These are phyloP conservation scores for Cryptococcus deneoformans DNA, from an alignment of 1,284 basidiomycete genomes.

Conservation along the genomic window DNA sequence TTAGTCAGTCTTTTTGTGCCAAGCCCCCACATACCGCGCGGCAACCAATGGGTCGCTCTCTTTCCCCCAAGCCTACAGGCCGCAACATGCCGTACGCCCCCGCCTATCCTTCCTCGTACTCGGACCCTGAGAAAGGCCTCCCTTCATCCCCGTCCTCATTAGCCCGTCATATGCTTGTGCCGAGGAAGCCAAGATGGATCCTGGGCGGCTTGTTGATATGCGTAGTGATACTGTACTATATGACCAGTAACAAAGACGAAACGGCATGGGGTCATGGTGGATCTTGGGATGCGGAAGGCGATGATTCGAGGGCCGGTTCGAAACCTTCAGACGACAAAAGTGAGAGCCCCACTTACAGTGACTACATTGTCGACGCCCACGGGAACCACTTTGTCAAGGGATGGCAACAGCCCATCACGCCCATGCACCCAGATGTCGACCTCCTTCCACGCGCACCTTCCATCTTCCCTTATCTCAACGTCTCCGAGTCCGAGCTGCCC, in stretches of 20 bases:
- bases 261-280: not conserved
- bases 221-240: not conserved
- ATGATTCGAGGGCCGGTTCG: not conserved
- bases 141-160: conserved; percentile 4
- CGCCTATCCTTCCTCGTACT: conserved; percentile 3
- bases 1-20: too few species aligned
- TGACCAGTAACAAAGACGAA: not conserved
- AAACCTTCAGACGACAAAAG: not conserved
- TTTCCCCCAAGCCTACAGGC: conserved; percentile 10
- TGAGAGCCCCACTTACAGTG: not conserved
- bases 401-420: conserved; percentile 21
- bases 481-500: conserved; percentile 16
- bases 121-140: conserved; percentile 11
- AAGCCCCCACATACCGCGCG: too few species aligned
- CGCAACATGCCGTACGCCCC: conserved; percentile 13
- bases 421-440: conserved; percentile 31
- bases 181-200: conserved; percentile 9
- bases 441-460: conserved; percentile 19
- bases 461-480: conserved; percentile 37
- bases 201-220: not conserved
- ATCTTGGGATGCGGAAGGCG: not conserved
- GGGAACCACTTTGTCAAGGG: conserved; percentile 31
- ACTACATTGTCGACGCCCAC: conserved; percentile 27
- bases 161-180: conserved; percentile 1
- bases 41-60: not conserved